Evolutionary conservation across 306 rosid genomes (phyloP), one percentile per base, ranked within the genome.

Genomic region (Acacia confusa): DNA sequence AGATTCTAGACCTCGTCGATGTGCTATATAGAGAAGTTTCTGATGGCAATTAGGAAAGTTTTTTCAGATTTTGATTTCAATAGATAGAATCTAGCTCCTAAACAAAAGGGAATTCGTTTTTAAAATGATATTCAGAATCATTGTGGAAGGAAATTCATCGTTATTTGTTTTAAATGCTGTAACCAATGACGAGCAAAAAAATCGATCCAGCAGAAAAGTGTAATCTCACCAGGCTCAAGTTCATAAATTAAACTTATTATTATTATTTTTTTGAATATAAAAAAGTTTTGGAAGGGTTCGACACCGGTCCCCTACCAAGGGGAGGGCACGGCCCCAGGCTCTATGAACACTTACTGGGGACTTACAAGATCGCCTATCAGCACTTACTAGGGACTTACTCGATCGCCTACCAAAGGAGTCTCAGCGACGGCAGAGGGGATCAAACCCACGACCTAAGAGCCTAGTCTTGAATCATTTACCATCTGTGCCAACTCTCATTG

Each of bases 141-240:
- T 4, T 36, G 41, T 30, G 63, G 52, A 53, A 74, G 75, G 36
- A 34, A 65, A 44, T 19, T 40, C 71, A 32, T 47, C 2, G 70
- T 44, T 69, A 47, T 48, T 77, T n/a, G 69, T 58, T 50, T 68
- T 47, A 77, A 50, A 76, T 70, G 71, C 67, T 36, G 58, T 77
- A 76, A 70, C 60, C 36, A 77, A 76, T 24, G 61, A 50, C 47
- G 36, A 27, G 38, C 19, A 25, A 13, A 60, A 60, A 48, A 48
- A 15, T 77, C 17, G 50, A 28, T 14, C 72, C 47, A 60, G 28
- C 67, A 61, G 38, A 70, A 48, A 12, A 65, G 24, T 20, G 19
- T 27, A 30, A 61, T 25, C 19, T 12, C 19, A 12, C 68, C 43
- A 6, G 22, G 70, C 22, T 30, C 41, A 64, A 27, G 68, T 61